Conservation (phyloP, 2,329 filamentous ascomycete genomes). For the Phialophora verrucosa region DNA sequence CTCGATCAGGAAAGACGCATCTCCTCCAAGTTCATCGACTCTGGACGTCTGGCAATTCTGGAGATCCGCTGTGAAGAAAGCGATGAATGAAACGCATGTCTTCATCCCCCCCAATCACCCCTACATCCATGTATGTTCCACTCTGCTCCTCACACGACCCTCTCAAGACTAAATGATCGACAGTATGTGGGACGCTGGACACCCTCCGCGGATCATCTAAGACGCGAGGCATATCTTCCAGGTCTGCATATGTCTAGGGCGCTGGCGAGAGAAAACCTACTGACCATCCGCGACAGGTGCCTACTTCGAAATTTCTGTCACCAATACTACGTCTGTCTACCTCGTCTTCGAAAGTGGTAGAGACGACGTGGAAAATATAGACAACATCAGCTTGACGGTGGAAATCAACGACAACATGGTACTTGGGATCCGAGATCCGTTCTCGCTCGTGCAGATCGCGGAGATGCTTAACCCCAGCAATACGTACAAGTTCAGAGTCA, state of each 20-base stretch:
- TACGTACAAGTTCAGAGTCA: conserved; percentile 39
- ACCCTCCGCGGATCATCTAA: conserved; percentile 21
- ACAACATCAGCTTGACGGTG: conserved; percentile 23
- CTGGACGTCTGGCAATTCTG: neutral
- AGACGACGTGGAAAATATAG: neutral
- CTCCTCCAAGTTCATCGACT: conserved; percentile 1
- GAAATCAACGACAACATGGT: conserved; percentile 16
- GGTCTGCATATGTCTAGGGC: conserved; percentile 15
- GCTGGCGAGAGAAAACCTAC: neutral
- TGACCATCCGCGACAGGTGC: conserved; percentile 24
- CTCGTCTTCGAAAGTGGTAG: conserved; percentile 11
- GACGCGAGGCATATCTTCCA: conserved; percentile 26
- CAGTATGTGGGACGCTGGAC: conserved; percentile 34
- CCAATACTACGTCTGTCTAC: conserved; percentile 28
- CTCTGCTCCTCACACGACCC: neutral
- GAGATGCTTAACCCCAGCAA: conserved; percentile 33
- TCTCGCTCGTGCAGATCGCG: conserved; percentile 35
- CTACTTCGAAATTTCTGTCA: conserved; percentile 30
- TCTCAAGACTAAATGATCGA: conserved; percentile 5
- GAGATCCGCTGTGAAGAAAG: conserved; percentile 6
- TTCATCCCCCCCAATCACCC: conserved; percentile 21
- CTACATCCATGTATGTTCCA: conserved; percentile 18
- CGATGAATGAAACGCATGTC: conserved; percentile 8
- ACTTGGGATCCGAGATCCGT: conserved; percentile 14
- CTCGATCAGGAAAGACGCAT: neutral